Percentiles rank a stretch among this genome's conserved stretches.
phyloP scores from a whole-genome alignment of 495 filamentous ascomycete species.

The Entonaema liquescens region DNA sequence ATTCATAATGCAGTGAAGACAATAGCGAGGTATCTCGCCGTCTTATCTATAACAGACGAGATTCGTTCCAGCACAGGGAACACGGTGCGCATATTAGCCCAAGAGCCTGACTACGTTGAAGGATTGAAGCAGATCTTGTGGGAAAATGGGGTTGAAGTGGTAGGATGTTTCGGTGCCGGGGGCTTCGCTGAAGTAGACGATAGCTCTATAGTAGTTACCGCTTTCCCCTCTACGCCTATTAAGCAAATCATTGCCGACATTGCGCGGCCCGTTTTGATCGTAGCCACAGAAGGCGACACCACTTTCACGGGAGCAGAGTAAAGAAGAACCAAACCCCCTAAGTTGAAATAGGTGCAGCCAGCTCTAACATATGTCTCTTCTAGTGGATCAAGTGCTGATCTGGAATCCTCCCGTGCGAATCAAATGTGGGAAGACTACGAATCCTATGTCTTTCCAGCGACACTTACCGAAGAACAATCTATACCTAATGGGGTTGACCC shows the following conservation, averaged over 20 bases:
- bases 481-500: background rate
- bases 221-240: slow-evolving; percentile 47
- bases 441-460: background rate
- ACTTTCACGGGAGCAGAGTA: slow-evolving; percentile 7
- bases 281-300: slow-evolving; percentile 19
- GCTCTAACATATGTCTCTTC: slow-evolving; percentile 5
- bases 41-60: background rate
- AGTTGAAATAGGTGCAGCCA: background rate
- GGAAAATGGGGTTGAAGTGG: background rate
- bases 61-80: background rate
- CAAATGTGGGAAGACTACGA: slow-evolving; percentile 40
- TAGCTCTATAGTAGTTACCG: slow-evolving; percentile 46
- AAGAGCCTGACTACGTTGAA: background rate
- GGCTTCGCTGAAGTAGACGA: slow-evolving; percentile 42
- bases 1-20: background rate
- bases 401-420: slow-evolving; percentile 52
- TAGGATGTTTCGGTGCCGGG: background rate
- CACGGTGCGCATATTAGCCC: background rate
- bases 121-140: background rate
- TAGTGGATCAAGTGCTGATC: slow-evolving; percentile 48
- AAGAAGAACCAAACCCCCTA: background rate
- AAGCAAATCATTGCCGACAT: slow-evolving; percentile 48
- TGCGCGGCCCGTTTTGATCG: slow-evolving; percentile 47
- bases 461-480: background rate
- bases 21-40: slow-evolving; percentile 18